Base-by-base conservation (phyloP, 2,329 filamentous ascomycete genomes). In the Aotearoamyces nothofagi region DNA sequence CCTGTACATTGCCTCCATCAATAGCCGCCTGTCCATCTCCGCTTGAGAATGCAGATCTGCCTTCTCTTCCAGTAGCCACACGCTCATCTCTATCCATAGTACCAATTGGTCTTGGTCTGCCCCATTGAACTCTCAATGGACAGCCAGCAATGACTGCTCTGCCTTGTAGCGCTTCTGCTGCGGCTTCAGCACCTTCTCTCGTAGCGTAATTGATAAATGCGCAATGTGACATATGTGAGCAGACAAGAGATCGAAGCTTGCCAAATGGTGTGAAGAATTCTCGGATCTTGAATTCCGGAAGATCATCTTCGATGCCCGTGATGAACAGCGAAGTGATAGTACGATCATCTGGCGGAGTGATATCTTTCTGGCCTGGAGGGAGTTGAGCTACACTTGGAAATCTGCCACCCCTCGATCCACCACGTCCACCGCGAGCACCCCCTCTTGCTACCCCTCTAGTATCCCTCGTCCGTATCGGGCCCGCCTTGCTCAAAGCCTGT, bases 171-270 rank as follows among this genome's bases (percentile, higher is more conserved):
- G 80, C 71, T 17, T 72, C 71, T 0, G 90, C 82, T 0, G 92
- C 92, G 33, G 68, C 74, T 55, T 98, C 90, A 0, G 92, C 90
- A 1, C 69, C 78, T 36, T 82, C 73, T 33, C 90, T 69, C 3
- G 78, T 81, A 42, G 84, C 74, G 51, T 83, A 98, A 56, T 98
- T 98, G 56, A 98, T 64, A 49, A 96, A 98, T 1, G 90, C 90
- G 52, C 86, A 96, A 49, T 96, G 90, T 10, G 87, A 87, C 60
- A 92, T 84, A 57, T 98, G 90, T 5, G 86, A 94, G 54, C 90
- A 96, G 20, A 98, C 78, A 10, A 98, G 59, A 15, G 84, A 94
- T 44, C 90, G 81, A 35, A 98, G 76, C 47, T 87, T 82, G 38
- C 90, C 90, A 44, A 86, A 84, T 11, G 70, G 69, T 35, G 82